Percentiles rank a stretch among this genome's conserved stretches.
Evolutionary conservation across 768 basidiomycete genomes (phyloP).

Genomic region (Asterophora lycoperdoides): DNA sequence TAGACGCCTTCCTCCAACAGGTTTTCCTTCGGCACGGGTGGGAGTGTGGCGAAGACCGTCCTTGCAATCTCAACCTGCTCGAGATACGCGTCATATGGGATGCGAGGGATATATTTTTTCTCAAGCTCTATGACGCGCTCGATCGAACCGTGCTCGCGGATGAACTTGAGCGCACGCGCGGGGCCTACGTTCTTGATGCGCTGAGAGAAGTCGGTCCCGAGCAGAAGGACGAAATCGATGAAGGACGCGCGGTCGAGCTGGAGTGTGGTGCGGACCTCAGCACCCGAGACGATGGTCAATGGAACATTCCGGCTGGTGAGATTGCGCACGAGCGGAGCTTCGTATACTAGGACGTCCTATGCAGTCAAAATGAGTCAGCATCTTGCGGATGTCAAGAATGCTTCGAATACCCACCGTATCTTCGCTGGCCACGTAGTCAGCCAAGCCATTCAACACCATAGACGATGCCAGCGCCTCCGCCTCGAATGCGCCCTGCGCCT

Average conservation of each 20-base stretch:
- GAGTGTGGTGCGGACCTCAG: conserved; percentile 54
- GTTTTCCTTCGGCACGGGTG: conserved; percentile 49
- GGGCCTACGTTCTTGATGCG: conserved; percentile 84
- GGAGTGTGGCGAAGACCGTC: conserved; percentile 59
- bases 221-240: conserved; percentile 81
- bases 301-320: conserved; percentile 58
- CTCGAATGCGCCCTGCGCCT: conserved; percentile 66
- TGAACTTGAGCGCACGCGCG: conserved; percentile 67
- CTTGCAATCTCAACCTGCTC: conserved; percentile 61
- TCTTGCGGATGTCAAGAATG: conserved; percentile 4
- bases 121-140: conserved; percentile 58
- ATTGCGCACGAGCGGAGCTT: conserved; percentile 77
- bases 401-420: conserved; percentile 58
- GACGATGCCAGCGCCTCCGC: conserved; percentile 84
- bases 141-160: conserved; percentile 67
- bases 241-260: conserved; percentile 54
- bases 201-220: conserved; percentile 89
- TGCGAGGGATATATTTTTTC: conserved; percentile 47
- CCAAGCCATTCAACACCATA: conserved; percentile 67
- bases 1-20: conserved; percentile 30
- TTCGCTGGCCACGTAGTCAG: conserved; percentile 88
- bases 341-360: conserved; percentile 80
- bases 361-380: neutral
- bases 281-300: conserved; percentile 60
- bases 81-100: conserved; percentile 51